Conservation (phyloP, 495 filamentous ascomycete genomes). For the Aspergillus avenaceus region DNA sequence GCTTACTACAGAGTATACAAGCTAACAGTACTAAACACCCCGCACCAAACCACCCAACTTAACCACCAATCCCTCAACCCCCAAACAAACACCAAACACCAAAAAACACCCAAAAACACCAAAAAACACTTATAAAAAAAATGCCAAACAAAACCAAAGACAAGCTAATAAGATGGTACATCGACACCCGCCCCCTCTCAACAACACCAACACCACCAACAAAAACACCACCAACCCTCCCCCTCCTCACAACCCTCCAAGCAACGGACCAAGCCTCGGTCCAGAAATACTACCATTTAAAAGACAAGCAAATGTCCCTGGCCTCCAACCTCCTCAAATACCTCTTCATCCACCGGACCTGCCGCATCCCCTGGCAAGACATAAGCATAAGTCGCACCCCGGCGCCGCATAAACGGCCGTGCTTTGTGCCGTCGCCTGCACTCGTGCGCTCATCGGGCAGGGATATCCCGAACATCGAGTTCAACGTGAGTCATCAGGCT, state of each 20-base stretch:
- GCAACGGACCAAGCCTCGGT: constrained; percentile 31
- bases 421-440: constrained; percentile 40
- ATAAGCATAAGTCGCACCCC: constrained; percentile 57
- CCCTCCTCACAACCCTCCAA: constrained; percentile 32
- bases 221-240: constrained; percentile 25
- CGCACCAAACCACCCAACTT: background rate
- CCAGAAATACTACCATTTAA: constrained; percentile 32
- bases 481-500: constrained; percentile 88
- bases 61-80: background rate
- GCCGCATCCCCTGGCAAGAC: constrained; percentile 61
- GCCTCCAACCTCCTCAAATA: constrained; percentile 79
- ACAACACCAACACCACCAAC: constrained; percentile 25
- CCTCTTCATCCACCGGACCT: constrained; percentile 59
- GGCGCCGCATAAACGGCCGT: constrained; percentile 60
- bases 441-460: constrained; percentile 8
- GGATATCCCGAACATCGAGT: constrained; percentile 50
- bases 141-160: background rate
- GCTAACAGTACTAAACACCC: too few relatives aligned
- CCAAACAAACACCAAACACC: background rate
- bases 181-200: constrained; percentile 38
- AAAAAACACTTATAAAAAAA: too few relatives aligned
- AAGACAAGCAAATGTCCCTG: constrained; percentile 51
- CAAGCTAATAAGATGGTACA: constrained; percentile 36
- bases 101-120: too few relatives aligned
- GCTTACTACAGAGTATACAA: too few relatives aligned